Conservation (phyloP, 2,329 filamentous ascomycete species). For the Fragosphaeria purpurea region DNA sequence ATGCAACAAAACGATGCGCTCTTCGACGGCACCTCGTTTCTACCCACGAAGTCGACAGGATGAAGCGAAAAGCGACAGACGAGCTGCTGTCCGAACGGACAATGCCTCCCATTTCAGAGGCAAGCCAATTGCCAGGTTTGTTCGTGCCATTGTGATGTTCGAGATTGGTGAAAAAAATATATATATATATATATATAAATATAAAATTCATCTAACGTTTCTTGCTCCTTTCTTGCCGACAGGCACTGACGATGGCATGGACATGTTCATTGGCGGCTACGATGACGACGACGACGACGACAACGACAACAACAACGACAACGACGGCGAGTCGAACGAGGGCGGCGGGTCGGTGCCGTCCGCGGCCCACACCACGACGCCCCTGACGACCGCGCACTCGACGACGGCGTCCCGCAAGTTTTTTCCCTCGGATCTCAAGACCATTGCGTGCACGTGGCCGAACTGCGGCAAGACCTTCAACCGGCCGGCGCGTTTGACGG, state of each 20-base stretch:
- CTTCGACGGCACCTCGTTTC: too few species aligned
- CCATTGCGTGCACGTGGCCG: slow-evolving; percentile 62
- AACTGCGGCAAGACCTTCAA: slow-evolving; percentile 79
- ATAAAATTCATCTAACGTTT: too few species aligned
- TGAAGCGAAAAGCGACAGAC: slow-evolving; percentile 13
- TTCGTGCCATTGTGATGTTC: background rate
- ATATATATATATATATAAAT: too few species aligned
- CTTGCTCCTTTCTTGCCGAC: too few species aligned
- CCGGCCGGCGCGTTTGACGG: slow-evolving; percentile 67
- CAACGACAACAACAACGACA: background rate
- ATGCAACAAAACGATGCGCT: background rate
- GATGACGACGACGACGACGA: background rate
- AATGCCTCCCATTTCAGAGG: background rate
- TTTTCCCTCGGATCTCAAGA: slow-evolving; percentile 65
- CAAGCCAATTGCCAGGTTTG: background rate
- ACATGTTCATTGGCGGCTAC: background rate
- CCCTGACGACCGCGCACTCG: slow-evolving; percentile 9
- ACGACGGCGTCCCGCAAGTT: slow-evolving; percentile 23
- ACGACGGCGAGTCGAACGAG: slow-evolving; percentile 5
- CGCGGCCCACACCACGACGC: slow-evolving; percentile 6
- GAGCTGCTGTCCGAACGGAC: slow-evolving; percentile 4
- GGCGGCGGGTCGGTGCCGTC: background rate
- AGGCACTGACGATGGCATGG: too few species aligned
- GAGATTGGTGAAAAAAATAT: too few species aligned
- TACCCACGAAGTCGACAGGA: background rate